Evolutionary conservation across 179 eudicot genomes (phyloP).

Genomic region (Gypsophila paniculata): DNA sequence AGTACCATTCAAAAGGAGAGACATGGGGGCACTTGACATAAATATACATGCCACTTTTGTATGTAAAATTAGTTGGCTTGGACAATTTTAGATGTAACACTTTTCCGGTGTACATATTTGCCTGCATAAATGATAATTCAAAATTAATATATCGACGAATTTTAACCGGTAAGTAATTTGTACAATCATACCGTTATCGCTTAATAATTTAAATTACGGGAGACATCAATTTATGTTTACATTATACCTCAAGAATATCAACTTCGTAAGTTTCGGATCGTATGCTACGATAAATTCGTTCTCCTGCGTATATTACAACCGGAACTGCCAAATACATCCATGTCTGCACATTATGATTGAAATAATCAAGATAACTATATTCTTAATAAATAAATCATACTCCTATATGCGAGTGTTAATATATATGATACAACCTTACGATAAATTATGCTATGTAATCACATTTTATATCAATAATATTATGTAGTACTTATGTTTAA

Average conservation of each 20-base stretch:
- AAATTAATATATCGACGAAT: neutral
- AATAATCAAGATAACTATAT: neutral
- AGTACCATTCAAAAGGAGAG: conserved; percentile 38
- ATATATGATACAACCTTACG: too few species aligned
- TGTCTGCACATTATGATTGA: conserved; percentile 27
- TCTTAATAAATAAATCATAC: neutral
- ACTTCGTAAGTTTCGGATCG: conserved; percentile 38
- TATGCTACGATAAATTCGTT: conserved; percentile 38
- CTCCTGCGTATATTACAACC: conserved; percentile 33
- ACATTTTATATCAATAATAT: too few species aligned
- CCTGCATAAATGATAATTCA: conserved; percentile 20
- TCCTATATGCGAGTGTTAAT: too few species aligned
- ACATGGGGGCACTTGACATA: conserved; percentile 35
- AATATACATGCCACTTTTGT: conserved; percentile 38
- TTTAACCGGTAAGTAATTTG: neutral
- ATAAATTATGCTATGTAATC: too few species aligned
- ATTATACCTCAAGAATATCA: conserved; percentile 36
- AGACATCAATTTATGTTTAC: too few species aligned
- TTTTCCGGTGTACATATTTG: conserved; percentile 37
- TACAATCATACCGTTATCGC: neutral
- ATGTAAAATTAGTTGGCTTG: conserved; percentile 29
- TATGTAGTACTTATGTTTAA: too few species aligned
- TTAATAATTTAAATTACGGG: too few species aligned
- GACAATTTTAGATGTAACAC: conserved; percentile 30
- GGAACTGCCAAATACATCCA: conserved; percentile 48